Evolutionary conservation across 129 eudicot species (phyloP).

Genomic region (Logfia minima): DNA sequence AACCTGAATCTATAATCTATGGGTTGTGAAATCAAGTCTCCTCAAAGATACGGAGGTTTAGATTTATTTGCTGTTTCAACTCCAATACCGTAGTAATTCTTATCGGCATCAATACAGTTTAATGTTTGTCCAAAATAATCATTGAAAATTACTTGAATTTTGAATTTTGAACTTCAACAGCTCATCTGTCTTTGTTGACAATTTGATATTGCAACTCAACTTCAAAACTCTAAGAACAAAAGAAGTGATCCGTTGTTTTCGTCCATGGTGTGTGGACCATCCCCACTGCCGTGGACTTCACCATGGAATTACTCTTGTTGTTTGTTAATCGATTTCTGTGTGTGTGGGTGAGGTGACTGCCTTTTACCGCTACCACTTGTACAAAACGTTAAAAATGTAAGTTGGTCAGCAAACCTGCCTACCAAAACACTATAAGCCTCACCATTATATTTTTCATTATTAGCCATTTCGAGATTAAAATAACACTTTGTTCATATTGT

Average conservation of each 20-base stretch:
- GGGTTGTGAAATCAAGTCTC: neutral
- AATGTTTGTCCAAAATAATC: conserved; percentile 19
- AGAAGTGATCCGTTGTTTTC: too few species aligned
- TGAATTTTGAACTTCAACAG: too few species aligned
- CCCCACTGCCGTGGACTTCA: too few species aligned
- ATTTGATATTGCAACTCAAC: too few species aligned
- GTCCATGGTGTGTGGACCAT: too few species aligned
- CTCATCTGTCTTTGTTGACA: too few species aligned
- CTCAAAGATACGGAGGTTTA: neutral
- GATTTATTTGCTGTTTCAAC: too few species aligned
- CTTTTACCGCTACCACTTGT: neutral
- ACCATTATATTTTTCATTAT: neutral
- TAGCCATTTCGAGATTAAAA: neutral
- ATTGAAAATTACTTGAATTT: too few species aligned
- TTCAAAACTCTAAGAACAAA: too few species aligned
- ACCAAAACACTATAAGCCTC: neutral
- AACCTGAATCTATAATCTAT: neutral
- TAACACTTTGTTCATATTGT: neutral
- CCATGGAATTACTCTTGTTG: too few species aligned
- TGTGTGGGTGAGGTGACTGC: conserved; percentile 8
- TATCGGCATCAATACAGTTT: conserved; percentile 11
- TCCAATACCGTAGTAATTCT: neutral
- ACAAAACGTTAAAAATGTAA: neutral
- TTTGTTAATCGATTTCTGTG: neutral
- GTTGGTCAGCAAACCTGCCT: conserved; percentile 10